Conservation (phyloP, 805 yeast species). For the Saccharomycopsis synnaedendra region DNA sequence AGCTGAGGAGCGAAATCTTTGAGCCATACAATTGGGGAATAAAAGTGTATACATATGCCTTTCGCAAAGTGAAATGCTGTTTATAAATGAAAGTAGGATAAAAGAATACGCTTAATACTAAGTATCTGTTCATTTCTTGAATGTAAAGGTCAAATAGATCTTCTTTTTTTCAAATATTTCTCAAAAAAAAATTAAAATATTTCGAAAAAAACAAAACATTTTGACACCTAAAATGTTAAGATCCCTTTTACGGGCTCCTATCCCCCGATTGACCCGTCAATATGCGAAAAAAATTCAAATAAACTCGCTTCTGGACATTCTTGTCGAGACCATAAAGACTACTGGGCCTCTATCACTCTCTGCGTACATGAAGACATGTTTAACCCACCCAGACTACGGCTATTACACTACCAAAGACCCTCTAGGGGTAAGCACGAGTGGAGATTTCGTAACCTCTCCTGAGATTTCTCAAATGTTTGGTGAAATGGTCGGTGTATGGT, state of each 20-base stretch:
- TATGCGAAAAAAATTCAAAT: conserved; percentile 1
- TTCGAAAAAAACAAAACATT: too few relatives aligned
- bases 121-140: background rate
- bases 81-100: too few relatives aligned
- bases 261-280: background rate
- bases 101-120: background rate
- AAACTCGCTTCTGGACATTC: conserved; percentile 19
- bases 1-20: too few relatives aligned
- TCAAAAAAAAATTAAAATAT: too few relatives aligned
- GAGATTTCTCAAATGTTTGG: conserved; percentile 85
- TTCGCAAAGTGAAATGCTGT: too few relatives aligned
- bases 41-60: too few relatives aligned
- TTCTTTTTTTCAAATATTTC: too few relatives aligned
- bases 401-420: conserved; percentile 75
- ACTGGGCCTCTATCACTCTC: conserved; percentile 72
- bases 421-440: conserved; percentile 35
- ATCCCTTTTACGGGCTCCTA: too few relatives aligned
- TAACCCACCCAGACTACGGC: conserved; percentile 67
- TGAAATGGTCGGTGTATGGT: conserved; percentile 73
- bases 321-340: conserved; percentile 41
- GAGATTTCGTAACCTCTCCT: conserved; percentile 80
- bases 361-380: conserved; percentile 70
- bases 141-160: background rate
- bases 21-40: too few relatives aligned
- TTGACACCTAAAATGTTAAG: too few relatives aligned